A percentile compares a stretch with the other conserved stretches of the same genome.
Conservation (phyloP, 306 rosid species). For the Quercus berberidifolia region DNA sequence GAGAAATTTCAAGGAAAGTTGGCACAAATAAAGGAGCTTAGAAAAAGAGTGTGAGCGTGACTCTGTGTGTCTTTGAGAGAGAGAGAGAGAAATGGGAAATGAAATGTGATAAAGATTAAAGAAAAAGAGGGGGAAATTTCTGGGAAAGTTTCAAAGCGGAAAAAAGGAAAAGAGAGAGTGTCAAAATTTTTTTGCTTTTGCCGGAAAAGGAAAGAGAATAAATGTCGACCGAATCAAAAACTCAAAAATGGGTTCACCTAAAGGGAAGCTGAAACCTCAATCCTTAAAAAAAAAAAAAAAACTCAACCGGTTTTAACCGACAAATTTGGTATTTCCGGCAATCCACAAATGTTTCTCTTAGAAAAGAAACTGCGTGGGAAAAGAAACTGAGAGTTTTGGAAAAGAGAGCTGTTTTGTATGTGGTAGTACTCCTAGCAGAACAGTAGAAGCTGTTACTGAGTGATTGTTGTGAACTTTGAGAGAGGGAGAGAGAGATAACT, state of each 20-base stretch:
- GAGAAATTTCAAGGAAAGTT: constrained; percentile 58
- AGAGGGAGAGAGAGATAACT: not conserved
- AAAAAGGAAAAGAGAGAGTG: not conserved
- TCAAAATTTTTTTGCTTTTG: constrained; percentile 29
- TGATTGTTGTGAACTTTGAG: not conserved
- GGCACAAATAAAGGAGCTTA: constrained; percentile 13
- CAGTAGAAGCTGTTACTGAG: too few species aligned
- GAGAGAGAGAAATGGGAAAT: not conserved
- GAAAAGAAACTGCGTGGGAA: not conserved
- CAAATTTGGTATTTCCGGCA: not conserved
- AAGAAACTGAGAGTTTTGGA: not conserved
- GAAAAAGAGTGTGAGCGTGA: constrained; percentile 36
- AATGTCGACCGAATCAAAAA: constrained; percentile 16
- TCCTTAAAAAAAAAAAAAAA: too few species aligned
- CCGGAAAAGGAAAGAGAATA: constrained; percentile 36
- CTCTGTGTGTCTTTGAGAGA: not conserved
- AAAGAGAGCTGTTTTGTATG: not conserved
- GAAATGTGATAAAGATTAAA: constrained; percentile 3
- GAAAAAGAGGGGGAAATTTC: constrained; percentile 32
- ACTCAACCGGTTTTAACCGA: not conserved
- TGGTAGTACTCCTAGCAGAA: too few species aligned
- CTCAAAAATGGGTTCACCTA: not conserved
- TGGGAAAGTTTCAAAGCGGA: constrained; percentile 30
- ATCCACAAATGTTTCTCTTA: not conserved
- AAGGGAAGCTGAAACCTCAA: not conserved